Evolutionary conservation across 441 rosid species (phyloP), one percentile per base, ranked within the genome.

Genomic region (Pelargonium fulgidum): DNA sequence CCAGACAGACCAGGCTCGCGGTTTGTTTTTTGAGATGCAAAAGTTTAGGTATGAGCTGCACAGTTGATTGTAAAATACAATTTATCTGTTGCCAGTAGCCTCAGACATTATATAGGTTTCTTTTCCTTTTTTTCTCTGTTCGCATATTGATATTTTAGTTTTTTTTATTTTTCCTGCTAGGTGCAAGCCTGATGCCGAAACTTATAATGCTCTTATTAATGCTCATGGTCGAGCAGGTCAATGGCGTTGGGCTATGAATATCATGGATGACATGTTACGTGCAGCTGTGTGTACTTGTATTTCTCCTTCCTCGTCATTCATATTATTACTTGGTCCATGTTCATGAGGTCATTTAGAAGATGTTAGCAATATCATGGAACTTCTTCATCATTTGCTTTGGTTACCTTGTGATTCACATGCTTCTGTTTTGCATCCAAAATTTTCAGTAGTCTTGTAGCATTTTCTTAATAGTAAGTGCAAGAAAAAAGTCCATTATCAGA

Each of bases 1-100:
- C 69, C 81, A 75, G 75, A 85, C 70, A 2, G 98, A 93, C 70
- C 89, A 86, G 75, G 96, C 98, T 45, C 91, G 98, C 16, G 98
- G 98, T 12, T 84, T 93, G 77, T 93, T 93, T 80, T 93, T 93
- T 45, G 98, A 93, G 80, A 93, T 93, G 98, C 96, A 90, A 82
- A 79, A 90, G 76, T 90, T 92, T 92, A 87, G 96, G 98, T 90
- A 69, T 45, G 13, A 9, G 50, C 4, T 8, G 12, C 13, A 12
- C n/a, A 10, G 12, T 48, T 48, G 54, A 2, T 3, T 10, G 54
- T 48, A 17, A 48, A 1, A 12, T 48, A 48, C 56, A 48, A 1
- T 48, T 48, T 12, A 48, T n/a, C 0, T 48, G 56, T 13, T 48
- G 3, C 16, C 56, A 4, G 56, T 48, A 48, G 56, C 56, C 16